Percentiles rank a stretch among this genome's conserved stretches.
These are phyloP conservation scores for Fusarium zealandicum DNA, from an alignment of 2,329 filamentous ascomycete species.

Conservation along the genomic window DNA sequence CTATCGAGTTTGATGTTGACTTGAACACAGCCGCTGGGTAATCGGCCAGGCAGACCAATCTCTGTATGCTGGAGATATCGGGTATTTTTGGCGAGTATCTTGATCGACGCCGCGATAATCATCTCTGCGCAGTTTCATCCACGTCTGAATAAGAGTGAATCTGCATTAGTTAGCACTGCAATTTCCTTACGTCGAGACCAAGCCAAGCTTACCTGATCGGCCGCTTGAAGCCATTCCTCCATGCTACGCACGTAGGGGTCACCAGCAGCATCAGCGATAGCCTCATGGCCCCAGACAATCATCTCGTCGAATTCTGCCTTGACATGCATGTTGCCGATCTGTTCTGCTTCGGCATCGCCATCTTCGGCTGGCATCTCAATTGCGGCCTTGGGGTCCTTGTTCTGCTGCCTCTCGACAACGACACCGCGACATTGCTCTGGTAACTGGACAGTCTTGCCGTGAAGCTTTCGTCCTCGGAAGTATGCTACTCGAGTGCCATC, in stretches of 20 bases:
- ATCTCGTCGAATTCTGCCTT: constrained; percentile 76
- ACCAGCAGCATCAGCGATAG: constrained; percentile 62
- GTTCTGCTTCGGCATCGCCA: constrained; percentile 51
- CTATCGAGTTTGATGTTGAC: no score
- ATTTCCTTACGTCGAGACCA: not conserved
- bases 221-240: constrained; percentile 80
- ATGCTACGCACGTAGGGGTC: constrained; percentile 79
- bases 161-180: constrained; percentile 20
- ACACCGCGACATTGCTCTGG: constrained; percentile 76
- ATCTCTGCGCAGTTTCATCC: not conserved
- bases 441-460: constrained; percentile 70
- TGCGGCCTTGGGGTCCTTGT: constrained; percentile 46
- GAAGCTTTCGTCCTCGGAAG: constrained; percentile 81
- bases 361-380: constrained; percentile 52
- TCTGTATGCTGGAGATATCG: no score
- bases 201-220: constrained; percentile 65
- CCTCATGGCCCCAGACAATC: constrained; percentile 85
- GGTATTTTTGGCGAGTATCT: not conserved
- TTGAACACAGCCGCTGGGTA: no score
- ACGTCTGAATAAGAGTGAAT: constrained; percentile 35
- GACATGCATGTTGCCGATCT: constrained; percentile 64
- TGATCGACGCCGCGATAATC: not conserved
- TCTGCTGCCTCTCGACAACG: constrained; percentile 55
- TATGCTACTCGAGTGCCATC: constrained; percentile 66
- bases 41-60: no score